Evolutionary conservation across 208 protist species (phyloP).

Genomic region (Porcisia hertigi): DNA sequence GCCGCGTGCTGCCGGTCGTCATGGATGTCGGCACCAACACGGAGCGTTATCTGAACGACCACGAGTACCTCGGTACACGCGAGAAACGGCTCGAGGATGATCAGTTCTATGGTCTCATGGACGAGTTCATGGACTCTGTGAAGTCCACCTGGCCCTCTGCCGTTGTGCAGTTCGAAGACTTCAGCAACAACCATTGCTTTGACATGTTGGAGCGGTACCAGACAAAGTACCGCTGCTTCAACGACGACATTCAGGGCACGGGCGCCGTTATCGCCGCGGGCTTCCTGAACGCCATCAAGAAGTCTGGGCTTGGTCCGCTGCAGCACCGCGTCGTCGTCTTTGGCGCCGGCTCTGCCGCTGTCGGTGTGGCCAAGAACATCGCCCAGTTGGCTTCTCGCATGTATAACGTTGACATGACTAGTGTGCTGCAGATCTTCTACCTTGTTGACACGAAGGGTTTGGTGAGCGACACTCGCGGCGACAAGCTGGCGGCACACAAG

Average conservation of each 20-base stretch:
- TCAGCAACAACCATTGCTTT: slow-evolving; percentile 94
- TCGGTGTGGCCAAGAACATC: slow-evolving; percentile 95
- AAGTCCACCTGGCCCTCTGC: slow-evolving; percentile 80
- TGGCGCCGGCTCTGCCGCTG: slow-evolving; percentile 94
- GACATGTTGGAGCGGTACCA: slow-evolving; percentile 93
- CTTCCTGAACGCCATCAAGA: slow-evolving; percentile 88
- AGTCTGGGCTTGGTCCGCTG: slow-evolving; percentile 46
- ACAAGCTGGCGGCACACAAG: slow-evolving; percentile 89
- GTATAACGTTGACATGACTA: slow-evolving; percentile 63
- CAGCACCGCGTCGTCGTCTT: slow-evolving; percentile 87
- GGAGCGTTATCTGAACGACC: slow-evolving; percentile 69
- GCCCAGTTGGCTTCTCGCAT: slow-evolving; percentile 67
- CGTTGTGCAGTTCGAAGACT: slow-evolving; percentile 97
- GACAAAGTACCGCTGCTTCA: slow-evolving; percentile 94
- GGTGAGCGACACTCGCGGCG: slow-evolving; percentile 80
- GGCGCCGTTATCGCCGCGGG: slow-evolving; percentile 93
- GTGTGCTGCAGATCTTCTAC: slow-evolving; percentile 89
- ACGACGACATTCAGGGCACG: slow-evolving; percentile 98
- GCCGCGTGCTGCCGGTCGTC: slow-evolving; percentile 84
- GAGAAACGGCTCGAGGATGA: slow-evolving; percentile 62
- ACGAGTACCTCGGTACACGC: slow-evolving; percentile 85
- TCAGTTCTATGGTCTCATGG: slow-evolving; percentile 90
- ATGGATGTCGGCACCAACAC: slow-evolving; percentile 94
- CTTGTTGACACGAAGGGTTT: slow-evolving; percentile 93
- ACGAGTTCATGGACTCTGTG: slow-evolving; percentile 91